phyloP scores from a whole-genome alignment of 352 stramenopile species.

The Phytopythium cucurbitacearum region DNA sequence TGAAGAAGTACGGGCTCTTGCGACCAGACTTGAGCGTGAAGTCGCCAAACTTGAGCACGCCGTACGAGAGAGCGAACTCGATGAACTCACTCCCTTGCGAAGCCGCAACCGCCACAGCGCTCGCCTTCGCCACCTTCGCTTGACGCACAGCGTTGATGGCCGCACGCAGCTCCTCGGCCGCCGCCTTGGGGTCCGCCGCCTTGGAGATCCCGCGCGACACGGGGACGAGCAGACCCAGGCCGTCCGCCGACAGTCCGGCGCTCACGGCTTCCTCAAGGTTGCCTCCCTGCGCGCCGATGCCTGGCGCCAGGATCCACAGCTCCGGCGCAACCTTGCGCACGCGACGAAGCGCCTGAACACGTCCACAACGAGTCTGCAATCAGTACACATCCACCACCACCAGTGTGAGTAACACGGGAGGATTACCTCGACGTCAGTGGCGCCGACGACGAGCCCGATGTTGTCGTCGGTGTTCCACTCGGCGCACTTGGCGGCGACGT shows the following conservation, averaged over 20 bases:
- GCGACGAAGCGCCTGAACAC: slow-evolving; percentile 64
- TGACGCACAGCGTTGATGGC: slow-evolving; percentile 92
- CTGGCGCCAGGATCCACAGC: slow-evolving; percentile 97
- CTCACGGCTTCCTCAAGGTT: slow-evolving; percentile 89
- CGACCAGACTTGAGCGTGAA: slow-evolving; percentile 98
- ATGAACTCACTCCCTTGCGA: slow-evolving; percentile 93
- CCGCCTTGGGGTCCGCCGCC: slow-evolving; percentile 83
- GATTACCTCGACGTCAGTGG: slow-evolving; percentile 86
- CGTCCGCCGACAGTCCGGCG: slow-evolving; percentile 78
- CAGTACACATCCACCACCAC: too few species aligned
- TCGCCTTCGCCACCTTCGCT: slow-evolving; percentile 30
- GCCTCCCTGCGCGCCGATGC: slow-evolving; percentile 92
- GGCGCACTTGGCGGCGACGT: slow-evolving; percentile 88
- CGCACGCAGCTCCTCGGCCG: slow-evolving; percentile 89
- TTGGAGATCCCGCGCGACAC: slow-evolving; percentile 96
- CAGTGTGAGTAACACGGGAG: too few species aligned
- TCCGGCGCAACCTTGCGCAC: slow-evolving; percentile 81
- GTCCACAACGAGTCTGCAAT: slow-evolving; percentile 14
- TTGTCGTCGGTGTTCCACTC: slow-evolving; percentile 90
- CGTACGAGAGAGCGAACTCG: slow-evolving; percentile 92
- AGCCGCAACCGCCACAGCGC: slow-evolving; percentile 4
- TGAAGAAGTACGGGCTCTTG: slow-evolving; percentile 99
- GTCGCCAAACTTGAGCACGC: slow-evolving; percentile 97
- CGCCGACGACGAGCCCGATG: slow-evolving; percentile 96
- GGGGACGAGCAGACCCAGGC: slow-evolving; percentile 93